Evolutionary conservation across 1,284 basidiomycete species (phyloP).

Genomic region (Malassezia equina): DNA sequence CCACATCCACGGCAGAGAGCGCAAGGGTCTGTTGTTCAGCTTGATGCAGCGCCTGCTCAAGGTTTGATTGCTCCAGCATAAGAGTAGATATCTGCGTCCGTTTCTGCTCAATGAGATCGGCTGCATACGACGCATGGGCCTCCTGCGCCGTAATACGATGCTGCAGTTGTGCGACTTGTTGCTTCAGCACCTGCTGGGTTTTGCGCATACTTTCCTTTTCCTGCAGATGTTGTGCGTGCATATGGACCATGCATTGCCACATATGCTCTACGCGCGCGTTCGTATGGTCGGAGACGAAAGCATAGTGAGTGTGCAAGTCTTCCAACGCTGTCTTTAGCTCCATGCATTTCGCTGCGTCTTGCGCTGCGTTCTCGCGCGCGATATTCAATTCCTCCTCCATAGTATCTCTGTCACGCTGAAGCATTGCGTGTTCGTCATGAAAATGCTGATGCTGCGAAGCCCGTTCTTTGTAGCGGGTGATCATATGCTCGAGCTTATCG

Average conservation of each 20-base stretch:
- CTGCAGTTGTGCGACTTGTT: background rate
- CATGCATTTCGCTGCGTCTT: background rate
- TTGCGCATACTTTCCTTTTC: background rate
- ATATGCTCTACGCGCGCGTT: background rate
- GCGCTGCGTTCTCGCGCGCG: background rate
- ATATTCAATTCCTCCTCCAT: background rate
- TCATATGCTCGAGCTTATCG: conserved; percentile 12
- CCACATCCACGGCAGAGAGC: background rate
- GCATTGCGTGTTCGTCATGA: background rate
- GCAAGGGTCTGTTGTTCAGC: background rate
- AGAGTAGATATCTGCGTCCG: background rate
- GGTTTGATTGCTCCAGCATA: background rate
- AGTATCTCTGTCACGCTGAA: background rate
- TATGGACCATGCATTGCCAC: background rate
- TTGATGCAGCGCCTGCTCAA: background rate
- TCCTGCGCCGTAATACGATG: background rate
- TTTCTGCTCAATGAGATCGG: background rate
- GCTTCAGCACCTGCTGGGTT: background rate
- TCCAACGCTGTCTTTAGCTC: background rate
- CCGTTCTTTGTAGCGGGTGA: conserved; percentile 15
- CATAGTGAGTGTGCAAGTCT: background rate
- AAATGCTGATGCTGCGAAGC: background rate
- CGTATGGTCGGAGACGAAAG: background rate
- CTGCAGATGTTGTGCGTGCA: background rate
- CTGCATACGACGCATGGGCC: background rate